These are phyloP conservation scores for Eucalyptus tenuipes DNA, from an alignment of 345 rosid species.

Conservation along the genomic window DNA sequence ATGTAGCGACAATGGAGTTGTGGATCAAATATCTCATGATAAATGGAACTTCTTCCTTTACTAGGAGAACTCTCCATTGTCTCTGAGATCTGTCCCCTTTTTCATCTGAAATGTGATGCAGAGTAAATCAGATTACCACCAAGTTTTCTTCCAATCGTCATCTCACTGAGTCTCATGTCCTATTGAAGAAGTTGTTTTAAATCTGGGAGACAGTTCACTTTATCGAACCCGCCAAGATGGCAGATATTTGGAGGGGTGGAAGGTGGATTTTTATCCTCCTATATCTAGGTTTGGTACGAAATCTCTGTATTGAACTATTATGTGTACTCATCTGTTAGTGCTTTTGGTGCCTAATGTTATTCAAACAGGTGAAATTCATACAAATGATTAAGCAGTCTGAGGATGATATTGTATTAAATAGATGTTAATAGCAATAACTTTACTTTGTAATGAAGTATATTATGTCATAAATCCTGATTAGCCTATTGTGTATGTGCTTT, in stretches of 20 bases:
- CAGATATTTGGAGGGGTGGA: not conserved
- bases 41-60: not conserved
- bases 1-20: not conserved
- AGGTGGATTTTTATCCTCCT: not conserved
- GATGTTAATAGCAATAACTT: not conserved
- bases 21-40: not conserved
- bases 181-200: not conserved
- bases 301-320: not conserved
- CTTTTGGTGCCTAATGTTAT: not conserved
- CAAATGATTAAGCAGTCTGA: not conserved
- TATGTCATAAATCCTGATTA: not conserved
- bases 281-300: not conserved
- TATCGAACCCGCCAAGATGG: not conserved
- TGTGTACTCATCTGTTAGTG: not conserved
- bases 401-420: not conserved
- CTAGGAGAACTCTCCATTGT: not conserved
- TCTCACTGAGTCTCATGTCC: not conserved
- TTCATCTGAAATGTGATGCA: not conserved
- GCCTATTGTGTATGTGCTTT: not conserved
- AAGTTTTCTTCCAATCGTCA: not conserved
- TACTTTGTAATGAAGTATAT: not conserved
- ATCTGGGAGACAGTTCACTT: not conserved
- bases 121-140: not conserved
- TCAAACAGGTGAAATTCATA: not conserved
- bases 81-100: not conserved